Base-by-base conservation (phyloP, 768 basidiomycete genomes). In the Cubamyces lactineus region DNA sequence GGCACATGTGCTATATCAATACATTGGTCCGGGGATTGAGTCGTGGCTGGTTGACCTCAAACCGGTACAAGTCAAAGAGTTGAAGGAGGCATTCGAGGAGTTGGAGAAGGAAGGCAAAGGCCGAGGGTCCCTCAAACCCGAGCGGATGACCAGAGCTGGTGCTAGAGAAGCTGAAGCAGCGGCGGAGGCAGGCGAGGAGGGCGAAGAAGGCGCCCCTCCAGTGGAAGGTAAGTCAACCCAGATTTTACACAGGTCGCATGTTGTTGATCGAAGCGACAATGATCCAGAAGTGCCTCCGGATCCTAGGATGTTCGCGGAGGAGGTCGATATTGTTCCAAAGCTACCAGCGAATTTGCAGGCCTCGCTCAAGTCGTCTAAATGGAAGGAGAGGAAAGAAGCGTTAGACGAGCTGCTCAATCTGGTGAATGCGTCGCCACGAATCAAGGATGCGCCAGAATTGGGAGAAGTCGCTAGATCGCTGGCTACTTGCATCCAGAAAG, bases 311-410 rank as follows among this genome's bases (percentile, higher is more conserved):
- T 83, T 94, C 65, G 86, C 89, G 3, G 93, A 96, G 69, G 86
- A 89, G 15, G 86, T 93, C 42, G 84, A 95, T 70, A 86, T 97
- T 57, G 79, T 88, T 21, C 74, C 85, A 2, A 88, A 89, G 65
- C 80, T 98, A 45, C 91, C 97, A 0, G 72, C 84, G 2, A 87
- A 87, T 58, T 79, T 98, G 62, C 85, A 91, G 60, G 79, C 86
- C 2, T 79, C 83, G 53, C 80, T 99, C 52, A 84, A 87, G 23
- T 98, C 97, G 4, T 86, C 93, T 0, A 98, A 98, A 75, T 99
- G 97, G 97, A 98, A 99, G 71, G 97, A 99, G 66, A 86, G 94
- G 42, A 95, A 98, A 71, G 92, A 96, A 68, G 91, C 85, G 2
- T 78, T 98, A 34, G 95, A 97, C 65, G 92, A 93, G 26, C 80